Evolutionary conservation across 2,329 filamentous ascomycete genomes (phyloP), one percentile per base, ranked within the genome.

Genomic region (Drechmeria coniospora): DNA sequence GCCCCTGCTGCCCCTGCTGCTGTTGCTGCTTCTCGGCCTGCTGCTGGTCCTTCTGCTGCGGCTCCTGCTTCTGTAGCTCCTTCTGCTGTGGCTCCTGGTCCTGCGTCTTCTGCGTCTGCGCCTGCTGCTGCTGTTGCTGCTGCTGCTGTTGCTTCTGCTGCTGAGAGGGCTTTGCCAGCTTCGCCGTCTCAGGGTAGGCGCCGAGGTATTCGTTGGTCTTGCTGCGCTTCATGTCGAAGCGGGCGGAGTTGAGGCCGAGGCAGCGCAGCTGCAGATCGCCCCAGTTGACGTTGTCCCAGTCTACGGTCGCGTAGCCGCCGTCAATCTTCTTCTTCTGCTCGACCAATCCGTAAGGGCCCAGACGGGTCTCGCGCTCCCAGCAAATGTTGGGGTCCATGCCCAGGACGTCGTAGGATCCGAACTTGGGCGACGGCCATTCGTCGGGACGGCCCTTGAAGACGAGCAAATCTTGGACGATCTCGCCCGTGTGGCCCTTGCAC

Each of bases 281-380:
- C 81, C 81, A 90, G 36, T 70, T 63, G 18, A 83, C 65, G 15
- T 59, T 56, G 16, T 67, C 57, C 74, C 78, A 84, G 14, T 72
- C 55, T 6, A 70, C 49, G 18, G 33, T 46, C 33, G 49, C 51
- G 4, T 37, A 34, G 23, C 49, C 42, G 9, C 45, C 49, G 35
- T 47, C 50, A 4, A 60, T 52, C 29, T 64, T 59, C 28, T 65
- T 62, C 32, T 51, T 51, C 31, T 59, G 54, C 15, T 64, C 56
- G 3, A 52, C 53, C 36, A 69, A 56, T 3, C 75, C 73, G 38
- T 80, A 81, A 13, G 64, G 64, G 9, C 77, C 74, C 21, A 82
- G 68, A 29, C 80, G 70, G 5, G 75, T 72, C 40, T 79, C 66
- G 21, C 76, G 59, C 46, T 80, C 75, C 40, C 72, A 77, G 50